These are phyloP conservation scores for Sporothrix humicola DNA, from an alignment of 2,329 filamentous ascomycete genomes.

Conservation along the genomic window DNA sequence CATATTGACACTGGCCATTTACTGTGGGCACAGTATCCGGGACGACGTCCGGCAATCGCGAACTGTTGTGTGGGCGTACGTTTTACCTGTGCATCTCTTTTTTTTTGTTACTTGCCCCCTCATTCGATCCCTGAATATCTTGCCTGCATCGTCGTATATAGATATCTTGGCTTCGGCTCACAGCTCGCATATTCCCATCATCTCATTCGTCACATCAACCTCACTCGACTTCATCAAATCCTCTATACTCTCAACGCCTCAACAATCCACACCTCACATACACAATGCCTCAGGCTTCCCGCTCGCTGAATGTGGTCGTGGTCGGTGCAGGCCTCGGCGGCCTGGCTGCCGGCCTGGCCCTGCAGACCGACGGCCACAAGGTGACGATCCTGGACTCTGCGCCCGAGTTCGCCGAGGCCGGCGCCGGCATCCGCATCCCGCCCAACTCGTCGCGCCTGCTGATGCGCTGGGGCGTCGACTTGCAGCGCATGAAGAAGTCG, in stretches of 20 bases:
- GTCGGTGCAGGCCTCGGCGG: conserved; percentile 38
- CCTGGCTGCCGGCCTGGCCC: conserved; percentile 33
- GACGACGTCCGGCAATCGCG: neutral
- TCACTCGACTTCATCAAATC: neutral
- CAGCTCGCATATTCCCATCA: neutral
- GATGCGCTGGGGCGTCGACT: conserved; percentile 41
- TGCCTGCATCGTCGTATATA: neutral
- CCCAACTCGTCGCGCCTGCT: conserved; percentile 45
- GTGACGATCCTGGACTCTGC: conserved; percentile 36
- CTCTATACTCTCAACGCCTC: neutral
- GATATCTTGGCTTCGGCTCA: conserved; percentile 3
- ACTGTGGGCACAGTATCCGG: neutral
- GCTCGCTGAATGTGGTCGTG: conserved; percentile 35
- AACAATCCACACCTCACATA: neutral
- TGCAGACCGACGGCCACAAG: conserved; percentile 33
- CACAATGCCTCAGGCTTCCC: conserved; percentile 27
- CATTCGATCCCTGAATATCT: too few species aligned
- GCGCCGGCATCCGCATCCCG: conserved; percentile 40
- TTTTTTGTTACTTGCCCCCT: neutral
- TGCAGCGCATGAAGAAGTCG: conserved; percentile 16
- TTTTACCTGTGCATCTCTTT: neutral
- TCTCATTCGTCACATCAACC: conserved; percentile 5
- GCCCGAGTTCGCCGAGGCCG: conserved; percentile 35
- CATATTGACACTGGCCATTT: neutral
- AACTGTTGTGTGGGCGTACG: too few species aligned